Evolutionary conservation across 306 rosid species (phyloP).

Genomic region (Abrus precatorius): DNA sequence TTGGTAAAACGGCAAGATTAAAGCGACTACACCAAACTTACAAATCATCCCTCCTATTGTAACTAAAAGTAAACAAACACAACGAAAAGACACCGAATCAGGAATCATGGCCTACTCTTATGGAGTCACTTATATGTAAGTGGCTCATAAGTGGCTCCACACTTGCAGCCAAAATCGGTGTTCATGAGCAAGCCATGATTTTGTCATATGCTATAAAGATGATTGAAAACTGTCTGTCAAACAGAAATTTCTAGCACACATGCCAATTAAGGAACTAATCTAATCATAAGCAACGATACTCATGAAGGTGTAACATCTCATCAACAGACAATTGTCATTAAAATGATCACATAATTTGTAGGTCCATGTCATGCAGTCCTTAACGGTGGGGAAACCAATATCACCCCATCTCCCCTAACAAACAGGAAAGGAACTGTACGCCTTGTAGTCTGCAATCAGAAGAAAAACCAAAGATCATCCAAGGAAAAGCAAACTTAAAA

Average conservation of each 20-base stretch:
- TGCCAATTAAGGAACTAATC: slow-evolving; percentile 32
- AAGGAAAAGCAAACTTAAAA: not conserved
- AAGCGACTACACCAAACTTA: slow-evolving; percentile 7
- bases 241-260: slow-evolving; percentile 46
- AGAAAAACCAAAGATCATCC: slow-evolving; percentile 35
- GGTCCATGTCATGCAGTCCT: slow-evolving; percentile 78
- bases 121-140: slow-evolving; percentile 34
- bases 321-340: slow-evolving; percentile 27
- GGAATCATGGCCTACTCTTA: slow-evolving; percentile 30
- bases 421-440: slow-evolving; percentile 93
- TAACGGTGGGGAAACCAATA: slow-evolving; percentile 96
- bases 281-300: slow-evolving; percentile 44
- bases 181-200: slow-evolving; percentile 44
- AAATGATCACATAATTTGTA: slow-evolving; percentile 40
- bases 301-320: slow-evolving; percentile 42
- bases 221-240: slow-evolving; percentile 9
- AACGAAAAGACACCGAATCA: slow-evolving; percentile 31
- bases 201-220: slow-evolving; percentile 35
- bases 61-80: not conserved
- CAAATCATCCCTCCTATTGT: not conserved
- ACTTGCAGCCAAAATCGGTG: slow-evolving; percentile 37
- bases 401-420: slow-evolving; percentile 99
- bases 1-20: not conserved
- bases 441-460: slow-evolving; percentile 79
- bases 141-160: slow-evolving; percentile 6